A percentile compares a stretch with the other conserved stretches of the same genome.
Conservation (phyloP, 2,329 filamentous ascomycete species). For the Curvularia sp. region DNA sequence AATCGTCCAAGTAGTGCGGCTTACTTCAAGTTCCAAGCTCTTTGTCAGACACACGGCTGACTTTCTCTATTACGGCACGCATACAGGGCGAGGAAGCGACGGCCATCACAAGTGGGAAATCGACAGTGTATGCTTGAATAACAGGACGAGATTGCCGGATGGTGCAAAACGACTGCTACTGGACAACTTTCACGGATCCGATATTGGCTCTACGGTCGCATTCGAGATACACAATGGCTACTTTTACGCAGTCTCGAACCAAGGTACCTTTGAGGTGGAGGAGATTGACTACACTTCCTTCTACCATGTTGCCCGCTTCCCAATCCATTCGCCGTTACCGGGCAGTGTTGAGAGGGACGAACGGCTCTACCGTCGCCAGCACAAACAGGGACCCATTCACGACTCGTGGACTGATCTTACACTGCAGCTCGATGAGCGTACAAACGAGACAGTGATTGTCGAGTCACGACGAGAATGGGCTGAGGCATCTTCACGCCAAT, state of each 20-base stretch:
- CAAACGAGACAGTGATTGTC: slow-evolving; percentile 66
- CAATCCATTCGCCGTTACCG: slow-evolving; percentile 57
- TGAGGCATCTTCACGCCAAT: slow-evolving; percentile 61
- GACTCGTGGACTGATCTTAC: slow-evolving; percentile 75
- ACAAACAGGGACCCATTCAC: slow-evolving; percentile 74
- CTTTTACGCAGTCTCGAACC: slow-evolving; percentile 75
- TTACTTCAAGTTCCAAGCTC: slow-evolving; percentile 58
- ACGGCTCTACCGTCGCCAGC: slow-evolving; percentile 69
- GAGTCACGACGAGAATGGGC: slow-evolving; percentile 75
- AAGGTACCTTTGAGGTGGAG: slow-evolving; percentile 67
- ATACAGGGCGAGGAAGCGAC: slow-evolving; percentile 62
- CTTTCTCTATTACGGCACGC: slow-evolving; percentile 72
- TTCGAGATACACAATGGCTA: slow-evolving; percentile 72
- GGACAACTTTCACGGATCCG: slow-evolving; percentile 66
- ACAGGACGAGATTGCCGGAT: slow-evolving; percentile 54
- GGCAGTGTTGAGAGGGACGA: slow-evolving; percentile 55
- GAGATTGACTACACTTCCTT: slow-evolving; percentile 72
- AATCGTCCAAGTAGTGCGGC: slow-evolving; percentile 46
- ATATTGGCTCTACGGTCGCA: slow-evolving; percentile 71
- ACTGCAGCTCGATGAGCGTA: slow-evolving; percentile 66
- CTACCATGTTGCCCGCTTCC: slow-evolving; percentile 72
- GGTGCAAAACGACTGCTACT: slow-evolving; percentile 59
- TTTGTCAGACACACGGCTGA: slow-evolving; percentile 71
- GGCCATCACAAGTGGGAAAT: slow-evolving; percentile 70
- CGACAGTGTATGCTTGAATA: slow-evolving; percentile 49